These are phyloP conservation scores for Cordyceps fumosorosea DNA, from an alignment of 2,329 filamentous ascomycete species.

Conservation along the genomic window DNA sequence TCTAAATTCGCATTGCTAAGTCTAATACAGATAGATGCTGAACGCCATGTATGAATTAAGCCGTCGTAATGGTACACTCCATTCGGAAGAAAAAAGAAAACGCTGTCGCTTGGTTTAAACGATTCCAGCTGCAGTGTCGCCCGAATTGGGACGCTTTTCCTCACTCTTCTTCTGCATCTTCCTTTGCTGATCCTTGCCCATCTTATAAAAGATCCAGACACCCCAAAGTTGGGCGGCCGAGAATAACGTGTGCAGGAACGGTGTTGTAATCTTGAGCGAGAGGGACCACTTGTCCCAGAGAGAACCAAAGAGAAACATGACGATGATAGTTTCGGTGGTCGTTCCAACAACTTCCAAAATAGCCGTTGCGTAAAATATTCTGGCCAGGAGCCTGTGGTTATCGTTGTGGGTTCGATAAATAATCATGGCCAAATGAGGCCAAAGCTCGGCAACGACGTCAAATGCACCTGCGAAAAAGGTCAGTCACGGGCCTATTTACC, in stretches of 20 bases:
- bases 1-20: not conserved
- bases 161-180: constrained; percentile 1
- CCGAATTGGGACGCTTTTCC: constrained; percentile 6
- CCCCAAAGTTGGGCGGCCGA: constrained; percentile 13
- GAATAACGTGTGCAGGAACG: constrained; percentile 10
- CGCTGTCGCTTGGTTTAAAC: not conserved
- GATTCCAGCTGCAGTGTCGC: not conserved
- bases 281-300: constrained; percentile 13
- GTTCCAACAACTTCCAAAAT: constrained; percentile 10
- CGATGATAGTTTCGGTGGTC: constrained; percentile 7
- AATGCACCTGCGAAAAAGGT: constrained; percentile 8
- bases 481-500: not conserved
- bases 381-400: constrained; percentile 5
- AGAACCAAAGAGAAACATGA: constrained; percentile 13
- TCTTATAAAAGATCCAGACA: constrained; percentile 13
- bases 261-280: constrained; percentile 8
- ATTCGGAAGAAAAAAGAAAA: not conserved
- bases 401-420: constrained; percentile 6
- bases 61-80: not conserved
- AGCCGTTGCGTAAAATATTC: constrained; percentile 10
- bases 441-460: constrained; percentile 12
- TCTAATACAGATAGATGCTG: not conserved
- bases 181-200: constrained; percentile 5
- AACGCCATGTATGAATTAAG: constrained; percentile 3
- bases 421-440: constrained; percentile 14